Evolutionary conservation across 208 protist genomes (phyloP).

Genomic region (Porcisia deanei): DNA sequence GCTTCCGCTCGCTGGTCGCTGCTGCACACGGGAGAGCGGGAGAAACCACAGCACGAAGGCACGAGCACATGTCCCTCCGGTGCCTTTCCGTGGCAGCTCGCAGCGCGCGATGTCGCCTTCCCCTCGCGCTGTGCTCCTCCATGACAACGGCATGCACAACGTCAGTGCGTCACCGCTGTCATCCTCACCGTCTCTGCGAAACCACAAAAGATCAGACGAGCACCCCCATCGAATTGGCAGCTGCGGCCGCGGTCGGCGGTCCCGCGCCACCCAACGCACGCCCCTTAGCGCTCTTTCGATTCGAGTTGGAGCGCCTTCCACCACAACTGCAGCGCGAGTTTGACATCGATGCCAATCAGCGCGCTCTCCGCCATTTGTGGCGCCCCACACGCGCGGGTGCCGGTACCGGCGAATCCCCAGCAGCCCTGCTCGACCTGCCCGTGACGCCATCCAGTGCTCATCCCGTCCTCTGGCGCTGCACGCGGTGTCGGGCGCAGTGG

Average conservation of each 20-base stretch:
- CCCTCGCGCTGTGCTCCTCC: not conserved
- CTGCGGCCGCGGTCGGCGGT: not conserved
- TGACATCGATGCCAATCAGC: conserved; percentile 30
- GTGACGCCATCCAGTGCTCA: conserved; percentile 32
- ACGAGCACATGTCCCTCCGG: not conserved
- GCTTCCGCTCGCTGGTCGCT: not conserved
- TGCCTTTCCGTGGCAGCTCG: not conserved
- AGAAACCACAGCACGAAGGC: not conserved
- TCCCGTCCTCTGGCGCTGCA: conserved; percentile 58
- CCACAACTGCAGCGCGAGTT: conserved; percentile 42
- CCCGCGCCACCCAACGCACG: not conserved
- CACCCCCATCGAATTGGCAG: not conserved
- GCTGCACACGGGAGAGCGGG: not conserved
- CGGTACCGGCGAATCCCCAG: not conserved
- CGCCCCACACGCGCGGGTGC: not conserved
- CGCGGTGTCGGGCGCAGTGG: conserved; percentile 43
- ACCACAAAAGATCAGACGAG: not conserved
- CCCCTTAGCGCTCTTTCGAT: conserved; percentile 6
- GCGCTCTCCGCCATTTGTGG: conserved; percentile 33
- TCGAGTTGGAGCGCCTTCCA: conserved; percentile 28
- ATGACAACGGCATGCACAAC: not conserved
- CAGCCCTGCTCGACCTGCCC: not conserved
- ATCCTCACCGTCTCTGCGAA: not conserved
- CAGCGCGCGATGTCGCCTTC: not conserved
- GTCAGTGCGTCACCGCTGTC: not conserved